phyloP scores from a whole-genome alignment of 306 rosid genomes.

The Begonia loranthoides region DNA sequence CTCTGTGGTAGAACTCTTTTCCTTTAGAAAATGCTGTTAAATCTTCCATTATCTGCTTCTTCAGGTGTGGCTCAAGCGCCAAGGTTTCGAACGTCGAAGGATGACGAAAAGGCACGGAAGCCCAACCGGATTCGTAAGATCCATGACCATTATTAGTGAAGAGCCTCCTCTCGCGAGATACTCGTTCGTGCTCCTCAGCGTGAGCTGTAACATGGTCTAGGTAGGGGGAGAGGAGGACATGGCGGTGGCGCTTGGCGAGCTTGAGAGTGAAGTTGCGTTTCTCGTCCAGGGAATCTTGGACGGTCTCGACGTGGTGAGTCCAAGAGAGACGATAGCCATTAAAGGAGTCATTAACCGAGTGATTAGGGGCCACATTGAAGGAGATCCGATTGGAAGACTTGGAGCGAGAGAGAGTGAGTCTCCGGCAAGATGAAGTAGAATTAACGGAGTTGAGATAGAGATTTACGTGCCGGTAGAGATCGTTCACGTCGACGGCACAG shows the following conservation, averaged over 20 bases:
- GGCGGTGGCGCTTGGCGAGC: conserved; percentile 68
- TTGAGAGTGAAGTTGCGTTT: conserved; percentile 65
- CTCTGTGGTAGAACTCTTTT: conserved; percentile 53
- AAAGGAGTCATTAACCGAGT: conserved; percentile 55
- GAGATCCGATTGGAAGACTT: conserved; percentile 63
- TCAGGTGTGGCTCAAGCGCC: conserved; percentile 50
- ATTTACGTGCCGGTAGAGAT: conserved; percentile 71
- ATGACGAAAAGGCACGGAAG: conserved; percentile 76
- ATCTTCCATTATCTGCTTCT: conserved; percentile 53
- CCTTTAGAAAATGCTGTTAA: conserved; percentile 51
- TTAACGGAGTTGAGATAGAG: conserved; percentile 60
- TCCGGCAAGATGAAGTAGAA: conserved; percentile 36
- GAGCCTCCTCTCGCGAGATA: conserved; percentile 62
- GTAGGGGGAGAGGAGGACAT: conserved; percentile 40
- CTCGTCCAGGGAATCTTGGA: conserved; percentile 76
- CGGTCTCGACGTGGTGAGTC: conserved; percentile 77
- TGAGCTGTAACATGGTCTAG: conserved; percentile 48
- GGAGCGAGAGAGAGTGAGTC: conserved; percentile 69
- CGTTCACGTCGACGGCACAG: conserved; percentile 72
- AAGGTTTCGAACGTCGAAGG: conserved; percentile 76
- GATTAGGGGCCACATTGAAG: conserved; percentile 68
- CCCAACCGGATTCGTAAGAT: conserved; percentile 77
- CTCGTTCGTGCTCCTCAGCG: conserved; percentile 65
- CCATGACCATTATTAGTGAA: conserved; percentile 64
- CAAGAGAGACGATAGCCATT: conserved; percentile 37